Evolutionary conservation across 129 eudicot species (phyloP).

Genomic region (Apium graveolens): DNA sequence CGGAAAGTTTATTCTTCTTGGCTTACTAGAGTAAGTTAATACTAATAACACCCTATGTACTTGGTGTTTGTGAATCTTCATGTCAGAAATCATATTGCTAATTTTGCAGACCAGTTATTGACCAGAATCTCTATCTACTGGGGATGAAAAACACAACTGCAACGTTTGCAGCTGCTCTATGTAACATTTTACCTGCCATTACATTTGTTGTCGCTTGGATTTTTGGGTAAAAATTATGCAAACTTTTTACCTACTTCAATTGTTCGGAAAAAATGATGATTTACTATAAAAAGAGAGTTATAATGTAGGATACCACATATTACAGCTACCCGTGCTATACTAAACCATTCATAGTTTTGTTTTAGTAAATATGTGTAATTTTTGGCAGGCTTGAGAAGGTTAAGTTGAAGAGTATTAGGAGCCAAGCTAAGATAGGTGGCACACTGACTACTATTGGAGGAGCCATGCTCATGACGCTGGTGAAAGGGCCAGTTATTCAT

Average conservation of each 20-base stretch:
- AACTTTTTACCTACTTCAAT: background rate
- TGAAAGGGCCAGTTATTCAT: conserved; percentile 62
- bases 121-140: conserved; percentile 72
- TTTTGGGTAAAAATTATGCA: conserved; percentile 40
- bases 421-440: conserved; percentile 85
- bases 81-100: background rate
- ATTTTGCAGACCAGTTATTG: conserved; percentile 82
- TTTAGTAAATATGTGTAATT: background rate
- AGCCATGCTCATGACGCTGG: conserved; percentile 92
- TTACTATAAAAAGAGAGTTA: background rate
- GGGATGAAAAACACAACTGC: conserved; percentile 97
- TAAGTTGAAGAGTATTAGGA: conserved; percentile 56
- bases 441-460: conserved; percentile 81
- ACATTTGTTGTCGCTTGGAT: conserved; percentile 77
- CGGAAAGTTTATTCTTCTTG: conserved; percentile 49
- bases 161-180: conserved; percentile 83
- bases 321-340: too few relatives aligned
- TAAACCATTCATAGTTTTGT: background rate
- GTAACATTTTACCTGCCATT: conserved; percentile 86
- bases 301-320: background rate
- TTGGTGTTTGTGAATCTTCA: background rate
- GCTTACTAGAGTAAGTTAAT: conserved; percentile 61
- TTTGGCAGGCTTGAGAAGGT: conserved; percentile 69
- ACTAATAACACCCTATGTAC: background rate
- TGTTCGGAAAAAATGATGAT: too few relatives aligned